phyloP scores from a whole-genome alignment of 2,329 filamentous ascomycete species.

The Scopulariopsis brevicaulis region DNA sequence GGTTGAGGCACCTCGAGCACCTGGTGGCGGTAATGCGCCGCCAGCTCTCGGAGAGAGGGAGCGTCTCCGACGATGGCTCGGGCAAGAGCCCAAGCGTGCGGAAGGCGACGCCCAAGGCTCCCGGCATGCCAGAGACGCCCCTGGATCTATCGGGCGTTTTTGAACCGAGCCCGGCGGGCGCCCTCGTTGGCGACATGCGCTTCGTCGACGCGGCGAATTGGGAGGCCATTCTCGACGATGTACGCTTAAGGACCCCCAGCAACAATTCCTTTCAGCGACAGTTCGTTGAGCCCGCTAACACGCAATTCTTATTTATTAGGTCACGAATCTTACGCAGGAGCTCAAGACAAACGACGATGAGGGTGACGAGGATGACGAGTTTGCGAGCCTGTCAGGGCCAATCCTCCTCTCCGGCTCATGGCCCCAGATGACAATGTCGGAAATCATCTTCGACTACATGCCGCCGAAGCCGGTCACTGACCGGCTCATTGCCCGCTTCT shows the following conservation, averaged over 20 bases:
- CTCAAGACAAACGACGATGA: slow-evolving; percentile 11
- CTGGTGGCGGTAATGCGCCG: slow-evolving; percentile 4
- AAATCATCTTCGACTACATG: slow-evolving; percentile 10
- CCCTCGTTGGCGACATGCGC: slow-evolving; percentile 11
- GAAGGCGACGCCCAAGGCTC: background rate
- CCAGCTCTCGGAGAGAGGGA: slow-evolving; percentile 1
- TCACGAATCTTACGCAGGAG: slow-evolving; percentile 11
- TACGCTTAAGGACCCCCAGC: slow-evolving; percentile 6
- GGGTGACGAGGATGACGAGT: slow-evolving; percentile 10
- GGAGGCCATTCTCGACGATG: slow-evolving; percentile 18
- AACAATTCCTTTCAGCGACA: background rate
- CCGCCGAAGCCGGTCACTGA: slow-evolving; percentile 13
- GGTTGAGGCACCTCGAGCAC: slow-evolving; percentile 2
- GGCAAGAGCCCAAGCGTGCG: background rate
- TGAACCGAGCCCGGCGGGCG: slow-evolving; percentile 8
- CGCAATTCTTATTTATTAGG: slow-evolving; percentile 3
- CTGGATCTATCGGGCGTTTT: slow-evolving; percentile 5
- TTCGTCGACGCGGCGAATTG: slow-evolving; percentile 18
- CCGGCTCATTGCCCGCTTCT: slow-evolving; percentile 16
- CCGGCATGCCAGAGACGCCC: slow-evolving; percentile 6
- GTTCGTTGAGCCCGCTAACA: background rate
- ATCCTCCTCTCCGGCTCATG: slow-evolving; percentile 14
- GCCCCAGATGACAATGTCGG: slow-evolving; percentile 8
- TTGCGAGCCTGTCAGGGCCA: slow-evolving; percentile 9
- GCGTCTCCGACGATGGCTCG: background rate